Base-by-base conservation (phyloP, 2,329 filamentous ascomycete species). In the Fusarium gaditjirri region DNA sequence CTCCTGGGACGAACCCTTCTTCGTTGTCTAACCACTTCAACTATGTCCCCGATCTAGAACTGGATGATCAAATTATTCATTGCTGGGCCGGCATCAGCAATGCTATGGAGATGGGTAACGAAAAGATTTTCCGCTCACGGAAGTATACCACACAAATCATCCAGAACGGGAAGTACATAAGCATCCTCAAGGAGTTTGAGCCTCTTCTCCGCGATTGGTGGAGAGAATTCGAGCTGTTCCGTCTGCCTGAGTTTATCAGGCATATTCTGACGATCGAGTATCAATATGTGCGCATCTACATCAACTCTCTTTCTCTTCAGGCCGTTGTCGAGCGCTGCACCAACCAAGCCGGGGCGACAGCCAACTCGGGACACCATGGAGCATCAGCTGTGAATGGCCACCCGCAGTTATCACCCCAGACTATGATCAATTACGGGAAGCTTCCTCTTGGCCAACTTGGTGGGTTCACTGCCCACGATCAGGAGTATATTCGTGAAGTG, bases 21-120 rank as follows among this genome's bases (percentile, higher is more conserved):
- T 87, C 87, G 5, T 66, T 88, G 25, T 88, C 87, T 16, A 89
- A 86, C 61, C 82, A 84, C 11, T 91, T 91, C 82, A 90, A 89
- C 77, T 91, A 92, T 74, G 90, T 92, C 12, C 90, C 90, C 2
- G 88, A 92, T 74, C 82, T 91, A 23, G 90, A 91, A 76, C 83
- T 92, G 8, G 90, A 92, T 76, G 90, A 92, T 70, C 89, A 91
- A 78, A 90, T 92, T 70, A 91, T 92, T 59, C 93, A 97, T 81
- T 97, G 94, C 80, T 99, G 96, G 96, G 92, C 95, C 9, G 93
- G 94, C 36, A 94, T 99, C 76, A 97, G 94, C 72, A 93, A 94
- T 75, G 90, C 95, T 68, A 97, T 98, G 92, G 93, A 97, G 76
- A 87, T 92, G 74, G 94, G 94, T 57, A 98, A 98, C 77, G 91